Evolutionary conservation across 129 eudicot species (phyloP).

Genomic region (Gnaphalium uliginosum): DNA sequence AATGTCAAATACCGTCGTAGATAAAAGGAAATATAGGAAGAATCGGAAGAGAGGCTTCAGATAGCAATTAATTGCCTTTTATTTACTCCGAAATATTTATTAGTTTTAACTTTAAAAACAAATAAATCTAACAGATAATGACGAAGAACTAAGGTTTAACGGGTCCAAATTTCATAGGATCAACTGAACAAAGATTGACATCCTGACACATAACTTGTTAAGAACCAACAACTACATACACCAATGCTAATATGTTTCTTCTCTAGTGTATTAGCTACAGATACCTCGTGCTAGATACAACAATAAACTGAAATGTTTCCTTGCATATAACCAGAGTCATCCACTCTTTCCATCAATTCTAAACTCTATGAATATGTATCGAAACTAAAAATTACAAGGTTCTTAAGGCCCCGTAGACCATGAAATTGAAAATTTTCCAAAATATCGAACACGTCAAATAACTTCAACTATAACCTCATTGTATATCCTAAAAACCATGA

Average conservation of each 20-base stretch:
- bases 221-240: background rate
- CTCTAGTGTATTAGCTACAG: slow-evolving; percentile 1
- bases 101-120: background rate
- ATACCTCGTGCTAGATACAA: background rate
- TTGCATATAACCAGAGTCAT: slow-evolving; percentile 3
- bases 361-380: slow-evolving; percentile 12
- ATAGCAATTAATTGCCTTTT: background rate
- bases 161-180: background rate
- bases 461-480: slow-evolving; percentile 12
- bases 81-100: no score
- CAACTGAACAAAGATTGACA: background rate
- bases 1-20: background rate
- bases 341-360: background rate
- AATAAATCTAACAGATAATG: background rate
- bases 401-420: background rate
- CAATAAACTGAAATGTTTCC: slow-evolving; percentile 6
- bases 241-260: background rate
- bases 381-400: slow-evolving; percentile 1
- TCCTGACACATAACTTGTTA: background rate
- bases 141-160: background rate
- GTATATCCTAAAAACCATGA: slow-evolving; percentile 11
- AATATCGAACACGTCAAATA: slow-evolving; percentile 13
- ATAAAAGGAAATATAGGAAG: background rate
- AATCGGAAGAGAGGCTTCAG: background rate
- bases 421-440: background rate